A percentile compares a stretch with the other conserved stretches of the same genome.
phyloP scores from a whole-genome alignment of 345 rosid species.

The Boechera stricta region DNA sequence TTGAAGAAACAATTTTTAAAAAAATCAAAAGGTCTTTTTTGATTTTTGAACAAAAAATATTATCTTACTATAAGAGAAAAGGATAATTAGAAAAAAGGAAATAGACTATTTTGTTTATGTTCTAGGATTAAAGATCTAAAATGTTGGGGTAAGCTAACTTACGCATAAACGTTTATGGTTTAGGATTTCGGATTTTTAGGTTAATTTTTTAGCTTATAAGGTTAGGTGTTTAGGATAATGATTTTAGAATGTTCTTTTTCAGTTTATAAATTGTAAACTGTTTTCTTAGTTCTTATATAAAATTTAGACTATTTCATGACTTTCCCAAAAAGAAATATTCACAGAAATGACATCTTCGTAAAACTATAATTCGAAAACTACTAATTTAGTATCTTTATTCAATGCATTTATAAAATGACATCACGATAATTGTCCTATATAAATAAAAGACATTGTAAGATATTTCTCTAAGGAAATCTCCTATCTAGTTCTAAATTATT shows the following conservation, averaged over 20 bases:
- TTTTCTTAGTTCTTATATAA: neutral
- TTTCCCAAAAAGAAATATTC: neutral
- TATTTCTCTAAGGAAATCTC: too few species aligned
- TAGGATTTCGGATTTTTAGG: too few species aligned
- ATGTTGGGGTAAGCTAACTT: too few species aligned
- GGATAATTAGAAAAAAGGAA: neutral
- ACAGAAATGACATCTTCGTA: neutral
- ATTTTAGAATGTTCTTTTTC: neutral
- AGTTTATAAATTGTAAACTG: neutral
- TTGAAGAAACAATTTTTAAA: too few species aligned
- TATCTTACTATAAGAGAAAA: neutral
- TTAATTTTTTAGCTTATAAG: neutral
- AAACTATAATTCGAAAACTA: neutral
- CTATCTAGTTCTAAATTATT: neutral
- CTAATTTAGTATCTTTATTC: too few species aligned
- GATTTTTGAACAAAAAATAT: neutral
- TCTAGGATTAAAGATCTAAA: too few species aligned
- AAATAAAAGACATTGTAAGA: too few species aligned
- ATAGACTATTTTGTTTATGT: neutral
- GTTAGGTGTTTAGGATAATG: neutral
- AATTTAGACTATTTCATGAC: neutral
- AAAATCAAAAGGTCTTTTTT: too few species aligned
- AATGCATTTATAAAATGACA: too few species aligned
- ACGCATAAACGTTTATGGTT: too few species aligned
- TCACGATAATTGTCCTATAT: too few species aligned